Conservation (phyloP, 1,284 basidiomycete genomes). For the Coniferiporia sulphurascens region DNA sequence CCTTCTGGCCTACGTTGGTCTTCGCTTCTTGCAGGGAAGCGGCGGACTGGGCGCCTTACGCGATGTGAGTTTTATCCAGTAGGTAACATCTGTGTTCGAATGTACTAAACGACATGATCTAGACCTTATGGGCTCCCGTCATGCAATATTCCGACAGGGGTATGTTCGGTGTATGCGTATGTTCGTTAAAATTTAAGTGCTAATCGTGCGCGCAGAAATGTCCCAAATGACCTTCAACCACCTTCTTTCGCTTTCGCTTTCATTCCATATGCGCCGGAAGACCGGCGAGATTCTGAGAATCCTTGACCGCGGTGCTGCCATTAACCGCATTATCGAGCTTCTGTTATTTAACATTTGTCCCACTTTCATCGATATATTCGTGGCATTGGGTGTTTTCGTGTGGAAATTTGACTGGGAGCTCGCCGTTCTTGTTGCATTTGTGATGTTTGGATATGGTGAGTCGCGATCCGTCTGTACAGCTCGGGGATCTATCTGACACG, state of each 20-base stretch:
- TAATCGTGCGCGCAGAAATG: constrained; percentile 48
- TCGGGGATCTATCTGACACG: constrained; percentile 11
- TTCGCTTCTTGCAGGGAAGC: constrained; percentile 64
- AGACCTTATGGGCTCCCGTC: constrained; percentile 77
- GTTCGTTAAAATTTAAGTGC: neutral
- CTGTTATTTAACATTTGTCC: constrained; percentile 79
- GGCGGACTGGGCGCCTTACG: constrained; percentile 68
- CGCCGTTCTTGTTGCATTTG: constrained; percentile 64
- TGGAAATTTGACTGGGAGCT: constrained; percentile 66
- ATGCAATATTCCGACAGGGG: constrained; percentile 81
- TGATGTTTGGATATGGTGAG: constrained; percentile 73
- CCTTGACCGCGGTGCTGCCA: constrained; percentile 56
- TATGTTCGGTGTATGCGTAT: constrained; percentile 23
- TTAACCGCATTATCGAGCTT: constrained; percentile 50
- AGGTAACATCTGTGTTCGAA: neutral
- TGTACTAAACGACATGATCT: constrained; percentile 9
- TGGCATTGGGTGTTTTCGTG: constrained; percentile 64
- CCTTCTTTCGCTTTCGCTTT: constrained; percentile 75
- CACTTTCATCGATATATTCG: constrained; percentile 71
- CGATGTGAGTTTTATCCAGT: constrained; percentile 42
- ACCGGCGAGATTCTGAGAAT: constrained; percentile 65
- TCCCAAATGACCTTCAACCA: constrained; percentile 77
- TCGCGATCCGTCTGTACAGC: constrained; percentile 12
- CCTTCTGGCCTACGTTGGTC: constrained; percentile 54
- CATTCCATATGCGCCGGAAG: constrained; percentile 77